Percentiles rank a stretch among this genome's conserved stretches.
These are phyloP conservation scores for Rubroboletus pulcherrimus DNA, from an alignment of 768 basidiomycete species.

Conservation along the genomic window DNA sequence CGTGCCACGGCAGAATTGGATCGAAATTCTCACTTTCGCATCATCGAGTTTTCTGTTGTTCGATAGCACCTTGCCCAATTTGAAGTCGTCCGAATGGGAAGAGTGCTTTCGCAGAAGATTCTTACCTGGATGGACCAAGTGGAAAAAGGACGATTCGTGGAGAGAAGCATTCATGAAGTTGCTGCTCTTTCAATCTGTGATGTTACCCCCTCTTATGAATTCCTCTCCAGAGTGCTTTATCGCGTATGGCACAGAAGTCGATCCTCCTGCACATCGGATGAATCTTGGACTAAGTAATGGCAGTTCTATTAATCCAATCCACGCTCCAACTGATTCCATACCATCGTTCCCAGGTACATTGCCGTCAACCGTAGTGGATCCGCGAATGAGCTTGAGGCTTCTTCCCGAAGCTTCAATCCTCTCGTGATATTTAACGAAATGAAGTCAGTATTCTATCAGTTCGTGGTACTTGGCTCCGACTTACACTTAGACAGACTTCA, in stretches of 20 bases:
- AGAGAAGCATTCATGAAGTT: conserved; percentile 65
- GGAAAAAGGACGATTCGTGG: conserved; percentile 64
- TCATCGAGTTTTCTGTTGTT: conserved; percentile 60
- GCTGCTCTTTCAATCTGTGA: conserved; percentile 21
- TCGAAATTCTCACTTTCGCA: conserved; percentile 68
- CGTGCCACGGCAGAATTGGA: conserved; percentile 77
- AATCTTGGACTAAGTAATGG: conserved; percentile 76
- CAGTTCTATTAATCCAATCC: conserved; percentile 5
- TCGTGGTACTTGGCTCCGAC: background rate
- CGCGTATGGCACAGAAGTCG: conserved; percentile 67
- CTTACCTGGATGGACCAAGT: conserved; percentile 71
- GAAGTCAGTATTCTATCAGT: conserved; percentile 47
- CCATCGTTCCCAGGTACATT: conserved; percentile 50
- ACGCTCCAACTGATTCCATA: background rate
- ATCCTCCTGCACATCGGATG: conserved; percentile 71
- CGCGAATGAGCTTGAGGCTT: conserved; percentile 64
- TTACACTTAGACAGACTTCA: conserved; percentile 48
- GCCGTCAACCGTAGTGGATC: conserved; percentile 73
- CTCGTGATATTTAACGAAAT: conserved; percentile 66
- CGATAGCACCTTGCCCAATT: conserved; percentile 64
- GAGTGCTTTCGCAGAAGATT: conserved; percentile 70
- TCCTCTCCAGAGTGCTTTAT: conserved; percentile 47
- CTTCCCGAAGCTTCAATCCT: conserved; percentile 69
- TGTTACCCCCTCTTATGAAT: conserved; percentile 6
- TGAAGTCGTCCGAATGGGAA: conserved; percentile 67